Evolutionary conservation across 768 basidiomycete genomes (phyloP), one percentile per base, ranked within the genome.

Genomic region (Boletellus ananas): DNA sequence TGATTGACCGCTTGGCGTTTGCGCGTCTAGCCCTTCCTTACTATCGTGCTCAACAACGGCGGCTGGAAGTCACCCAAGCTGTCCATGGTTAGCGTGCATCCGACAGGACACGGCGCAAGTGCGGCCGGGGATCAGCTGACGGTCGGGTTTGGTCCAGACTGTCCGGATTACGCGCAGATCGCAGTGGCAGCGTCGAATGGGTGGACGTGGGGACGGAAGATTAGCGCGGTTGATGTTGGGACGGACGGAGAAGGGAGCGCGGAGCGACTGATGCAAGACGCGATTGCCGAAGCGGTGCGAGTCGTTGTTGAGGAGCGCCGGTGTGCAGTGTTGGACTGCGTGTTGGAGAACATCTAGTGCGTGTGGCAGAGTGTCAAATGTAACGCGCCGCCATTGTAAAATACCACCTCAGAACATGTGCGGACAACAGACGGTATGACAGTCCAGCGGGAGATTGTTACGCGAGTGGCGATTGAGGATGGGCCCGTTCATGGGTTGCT

Each of bases 1-100:
- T 29, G 29, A 29, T 29, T 11, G 29, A 7, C 23, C 8, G 29
- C 7, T 29, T 29, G 29, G 29, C 29, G 7, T 29, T 11, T 29
- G 29, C 29, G 29, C 29, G 29, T 7, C 1, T 50, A 85, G 84
- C 86, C 85, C 1, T 87, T 85, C 70, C 63, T 87, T 23, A 87
- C 84, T 0, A 70, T 88, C 54, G 71, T 88, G 1, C 65, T 89
- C 13, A 87, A 87, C 61, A 88, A 88, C 49, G 84, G 84, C 0
- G 84, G 83, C 0, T 84, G 83, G 84, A 80, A 73, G 57, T 79
- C 83, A 0, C 85, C 86, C 4, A 79, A 74, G 53, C 57, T 78
- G 13, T 85, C 84, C 0, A 79, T 87, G 80, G 67, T 85, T 9
- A 78, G 78, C 3, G 76, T 87, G 0, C 79, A 88, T 56, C 86